Evolutionary conservation across 768 basidiomycete genomes (phyloP), one percentile per base, ranked within the genome.

Genomic region (Vararia minispora): DNA sequence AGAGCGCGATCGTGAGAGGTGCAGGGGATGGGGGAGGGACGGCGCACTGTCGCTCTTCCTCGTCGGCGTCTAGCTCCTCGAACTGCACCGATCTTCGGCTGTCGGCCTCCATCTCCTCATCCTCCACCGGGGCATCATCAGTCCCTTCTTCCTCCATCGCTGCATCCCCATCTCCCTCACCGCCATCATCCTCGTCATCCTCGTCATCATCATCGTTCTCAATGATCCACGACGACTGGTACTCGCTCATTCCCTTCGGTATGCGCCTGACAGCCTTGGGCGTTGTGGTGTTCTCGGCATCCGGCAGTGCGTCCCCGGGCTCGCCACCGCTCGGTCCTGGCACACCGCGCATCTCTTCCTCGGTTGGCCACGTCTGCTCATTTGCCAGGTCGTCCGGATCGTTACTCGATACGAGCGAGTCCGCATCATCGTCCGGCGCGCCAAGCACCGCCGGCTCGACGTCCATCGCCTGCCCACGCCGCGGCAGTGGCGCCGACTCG

Each of bases 331-430:
- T 47, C 4, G 45, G 34, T 28, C 26, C 27, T 35, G 24, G 56
- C 3, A 52, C 60, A 5, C 59, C 70, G 16, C 63, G 64, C 79
- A 97, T 87, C 56, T 97, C 94, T 52, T 97, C 94, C 56, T 97
- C 90, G 0, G 90, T 94, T 1, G 94, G 94, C 92, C 94, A 97
- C 0, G 94, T 99, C 58, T 99, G 94, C 52, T 99, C 94, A 54
- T 94, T 95, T 25, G 71, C 76, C 59, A 95, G 70, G 40, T 87
- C 79, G 51, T 97, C 91, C 4, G 83, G 86, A 17, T 85, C 77
- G 55, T 94, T 91, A 35, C 72, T 79, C 1, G 89, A 90, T 10
- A 86, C 72, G 34, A 97, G 62, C 5, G 90, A 90, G 57, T 97
- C 92, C 1, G 82, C 85, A 1, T 74, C 66, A 0, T 74, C 68